phyloP scores from a whole-genome alignment of 495 filamentous ascomycete genomes.

The Pseudevernia furfuracea region DNA sequence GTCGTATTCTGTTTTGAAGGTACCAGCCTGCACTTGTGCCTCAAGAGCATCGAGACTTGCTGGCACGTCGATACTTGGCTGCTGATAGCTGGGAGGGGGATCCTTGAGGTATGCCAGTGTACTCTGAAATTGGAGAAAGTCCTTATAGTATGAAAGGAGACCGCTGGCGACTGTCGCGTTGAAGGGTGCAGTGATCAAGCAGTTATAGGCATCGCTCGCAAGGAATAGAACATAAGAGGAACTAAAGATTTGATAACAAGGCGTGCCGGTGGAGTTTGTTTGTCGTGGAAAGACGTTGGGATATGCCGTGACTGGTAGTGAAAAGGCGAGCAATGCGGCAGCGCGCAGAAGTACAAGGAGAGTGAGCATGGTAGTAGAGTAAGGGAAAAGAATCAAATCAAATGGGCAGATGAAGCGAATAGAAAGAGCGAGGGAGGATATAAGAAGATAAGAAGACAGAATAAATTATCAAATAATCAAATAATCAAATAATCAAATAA shows the following conservation, averaged over 20 bases:
- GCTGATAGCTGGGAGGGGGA: constrained; percentile 48
- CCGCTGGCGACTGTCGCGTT: constrained; percentile 41
- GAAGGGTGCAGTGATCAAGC: constrained; percentile 51
- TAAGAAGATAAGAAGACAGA: background rate
- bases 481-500: too few species aligned
- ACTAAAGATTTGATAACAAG: constrained; percentile 21
- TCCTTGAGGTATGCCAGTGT: constrained; percentile 48
- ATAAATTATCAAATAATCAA: too few species aligned
- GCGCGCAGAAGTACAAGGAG: background rate
- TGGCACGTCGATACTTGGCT: constrained; percentile 45
- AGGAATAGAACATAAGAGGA: constrained; percentile 25
- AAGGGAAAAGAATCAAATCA: background rate
- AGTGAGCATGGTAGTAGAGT: background rate
- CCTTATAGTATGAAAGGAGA: constrained; percentile 48
- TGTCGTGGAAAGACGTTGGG: constrained; percentile 8
- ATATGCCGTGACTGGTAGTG: background rate
- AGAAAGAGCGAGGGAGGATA: background rate
- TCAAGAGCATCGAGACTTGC: constrained; percentile 39
- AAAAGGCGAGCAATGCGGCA: background rate
- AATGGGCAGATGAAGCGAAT: background rate
- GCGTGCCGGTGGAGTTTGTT: constrained; percentile 8
- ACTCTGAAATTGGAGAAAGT: constrained; percentile 51
- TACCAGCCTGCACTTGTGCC: constrained; percentile 32
- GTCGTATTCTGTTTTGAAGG: constrained; percentile 42
- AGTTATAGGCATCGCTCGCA: constrained; percentile 41